A percentile compares a stretch with the other conserved stretches of the same genome.
Conservation (phyloP, 768 basidiomycete genomes). For the Tylopilus sp. region DNA sequence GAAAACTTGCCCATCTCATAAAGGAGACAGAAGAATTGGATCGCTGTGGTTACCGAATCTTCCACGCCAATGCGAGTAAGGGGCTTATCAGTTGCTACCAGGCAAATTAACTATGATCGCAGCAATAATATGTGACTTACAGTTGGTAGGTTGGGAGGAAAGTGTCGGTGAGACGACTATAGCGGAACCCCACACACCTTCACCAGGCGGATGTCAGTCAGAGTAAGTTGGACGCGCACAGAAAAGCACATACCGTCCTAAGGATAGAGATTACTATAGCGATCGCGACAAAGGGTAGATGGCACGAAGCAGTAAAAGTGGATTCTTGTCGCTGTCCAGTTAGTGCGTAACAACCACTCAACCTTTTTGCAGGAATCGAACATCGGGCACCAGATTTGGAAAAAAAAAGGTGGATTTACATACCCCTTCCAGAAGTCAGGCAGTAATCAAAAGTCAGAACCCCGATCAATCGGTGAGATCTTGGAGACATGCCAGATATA, state of each 20-base stretch:
- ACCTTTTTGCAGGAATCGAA: conserved; percentile 8
- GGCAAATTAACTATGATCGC: background rate
- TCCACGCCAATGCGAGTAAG: conserved; percentile 9
- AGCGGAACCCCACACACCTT: conserved; percentile 7
- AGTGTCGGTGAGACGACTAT: conserved; percentile 9
- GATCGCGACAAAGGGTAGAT: conserved; percentile 19
- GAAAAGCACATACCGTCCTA: conserved; percentile 4
- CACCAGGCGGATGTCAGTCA: background rate
- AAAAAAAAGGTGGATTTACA: background rate
- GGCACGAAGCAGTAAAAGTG: conserved; percentile 19
- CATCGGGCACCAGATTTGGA: background rate
- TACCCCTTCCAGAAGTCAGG: conserved; percentile 15
- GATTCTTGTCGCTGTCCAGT: conserved; percentile 17
- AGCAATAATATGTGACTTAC: conserved; percentile 1
- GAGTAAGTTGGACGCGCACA: background rate
- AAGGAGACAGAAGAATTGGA: conserved; percentile 11
- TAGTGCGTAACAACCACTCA: conserved; percentile 14
- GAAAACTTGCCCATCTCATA: conserved; percentile 14
- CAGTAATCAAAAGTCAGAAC: conserved; percentile 16
- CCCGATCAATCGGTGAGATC: background rate
- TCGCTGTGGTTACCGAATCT: conserved; percentile 1
- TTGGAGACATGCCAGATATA: background rate
- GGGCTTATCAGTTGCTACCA: conserved; percentile 9
- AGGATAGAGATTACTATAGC: conserved; percentile 11
- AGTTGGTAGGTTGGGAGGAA: background rate